Conservation (phyloP, 2,329 filamentous ascomycete genomes). For the Ophiosphaerella herpotricha region DNA sequence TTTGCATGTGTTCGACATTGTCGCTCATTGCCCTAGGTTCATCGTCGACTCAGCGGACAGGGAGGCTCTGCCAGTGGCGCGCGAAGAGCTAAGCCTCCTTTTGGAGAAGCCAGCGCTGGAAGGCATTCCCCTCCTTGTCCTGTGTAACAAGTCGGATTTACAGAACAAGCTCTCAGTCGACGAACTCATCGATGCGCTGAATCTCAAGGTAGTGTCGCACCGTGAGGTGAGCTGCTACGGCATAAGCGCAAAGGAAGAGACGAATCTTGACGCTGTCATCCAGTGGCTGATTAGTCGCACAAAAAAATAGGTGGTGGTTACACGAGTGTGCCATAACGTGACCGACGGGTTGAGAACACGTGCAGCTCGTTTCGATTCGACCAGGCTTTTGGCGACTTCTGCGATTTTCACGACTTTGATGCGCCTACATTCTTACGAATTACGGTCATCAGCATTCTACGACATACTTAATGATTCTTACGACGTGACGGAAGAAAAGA, state of each 20-base stretch:
- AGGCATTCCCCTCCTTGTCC: conserved; percentile 88
- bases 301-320: conserved; percentile 47
- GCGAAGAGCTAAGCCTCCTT: conserved; percentile 88
- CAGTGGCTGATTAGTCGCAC: conserved; percentile 95
- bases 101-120: conserved; percentile 83
- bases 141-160: conserved; percentile 97
- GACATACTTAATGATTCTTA: conserved; percentile 57
- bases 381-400: conserved; percentile 22
- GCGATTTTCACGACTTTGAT: conserved; percentile 34
- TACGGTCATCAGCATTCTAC: conserved; percentile 47
- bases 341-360: conserved; percentile 24
- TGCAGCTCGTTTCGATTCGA: conserved; percentile 25
- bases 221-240: conserved; percentile 98
- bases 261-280: conserved; percentile 94
- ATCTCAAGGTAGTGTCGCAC: conserved; percentile 84
- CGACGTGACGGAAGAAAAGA: conserved; percentile 57
- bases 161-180: conserved; percentile 90
- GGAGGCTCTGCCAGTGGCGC: conserved; percentile 78
- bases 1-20: conserved; percentile 13
- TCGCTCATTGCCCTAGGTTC: conserved; percentile 62
- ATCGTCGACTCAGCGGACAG: conserved; percentile 95
- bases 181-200: conserved; percentile 89
- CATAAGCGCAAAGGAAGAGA: conserved; percentile 98
- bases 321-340: conserved; percentile 28
- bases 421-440: conserved; percentile 43